Conservation (phyloP, 2,329 filamentous ascomycete species). For the Ceratocystis eucalypticola region DNA sequence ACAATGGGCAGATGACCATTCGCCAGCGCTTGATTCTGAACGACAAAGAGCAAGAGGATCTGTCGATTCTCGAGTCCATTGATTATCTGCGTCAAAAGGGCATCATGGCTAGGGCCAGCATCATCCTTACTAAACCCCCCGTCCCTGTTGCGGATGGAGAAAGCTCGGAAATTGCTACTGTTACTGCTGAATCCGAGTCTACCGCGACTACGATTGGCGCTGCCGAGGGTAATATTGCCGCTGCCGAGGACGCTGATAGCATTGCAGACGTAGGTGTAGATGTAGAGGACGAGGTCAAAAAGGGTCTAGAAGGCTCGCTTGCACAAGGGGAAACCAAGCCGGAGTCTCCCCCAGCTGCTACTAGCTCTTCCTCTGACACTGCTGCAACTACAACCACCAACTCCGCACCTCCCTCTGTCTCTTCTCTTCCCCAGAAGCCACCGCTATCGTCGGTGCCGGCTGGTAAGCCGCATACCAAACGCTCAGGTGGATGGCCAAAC, state of each 20-base stretch:
- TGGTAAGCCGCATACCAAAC: conserved; percentile 31
- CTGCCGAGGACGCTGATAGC: not conserved
- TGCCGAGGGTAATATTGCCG: not conserved
- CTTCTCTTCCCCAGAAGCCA: conserved; percentile 18
- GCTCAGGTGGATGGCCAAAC: conserved; percentile 24
- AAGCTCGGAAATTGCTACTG: not conserved
- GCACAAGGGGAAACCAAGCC: conserved; percentile 28
- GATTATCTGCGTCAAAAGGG: conserved; percentile 50
- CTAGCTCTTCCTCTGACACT: conserved; percentile 22
- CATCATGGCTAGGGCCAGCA: conserved; percentile 30
- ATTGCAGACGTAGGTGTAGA: conserved; percentile 11
- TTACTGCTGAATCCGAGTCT: conserved; percentile 10
- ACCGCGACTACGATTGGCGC: not conserved
- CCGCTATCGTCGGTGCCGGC: conserved; percentile 21
- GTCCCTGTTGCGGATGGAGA: not conserved
- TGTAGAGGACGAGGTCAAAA: conserved; percentile 16
- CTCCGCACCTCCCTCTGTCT: conserved; percentile 22
- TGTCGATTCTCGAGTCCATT: conserved; percentile 51
- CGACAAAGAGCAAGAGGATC: conserved; percentile 55
- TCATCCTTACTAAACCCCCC: conserved; percentile 18
- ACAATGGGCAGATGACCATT: conserved; percentile 52
- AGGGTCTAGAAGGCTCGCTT: conserved; percentile 3
- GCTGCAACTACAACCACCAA: not conserved
- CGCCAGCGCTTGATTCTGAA: conserved; percentile 52
- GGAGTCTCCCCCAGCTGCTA: conserved; percentile 26